These are phyloP conservation scores for Euphorbia pulcherrima DNA, from an alignment of 345 rosid genomes.

Conservation along the genomic window DNA sequence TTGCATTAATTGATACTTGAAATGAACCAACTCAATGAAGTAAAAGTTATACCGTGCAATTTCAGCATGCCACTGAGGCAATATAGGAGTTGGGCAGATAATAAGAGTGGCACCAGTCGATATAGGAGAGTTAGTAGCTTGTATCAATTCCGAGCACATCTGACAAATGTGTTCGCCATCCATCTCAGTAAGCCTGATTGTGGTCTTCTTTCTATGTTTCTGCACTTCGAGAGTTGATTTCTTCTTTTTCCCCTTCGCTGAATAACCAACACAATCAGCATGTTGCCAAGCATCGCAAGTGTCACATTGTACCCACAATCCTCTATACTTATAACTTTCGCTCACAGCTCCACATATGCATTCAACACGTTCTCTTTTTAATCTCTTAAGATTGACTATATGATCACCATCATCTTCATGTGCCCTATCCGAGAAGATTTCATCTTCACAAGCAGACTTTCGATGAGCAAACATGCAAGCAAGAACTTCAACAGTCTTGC, in stretches of 20 bases:
- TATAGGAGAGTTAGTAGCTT: slow-evolving; percentile 70
- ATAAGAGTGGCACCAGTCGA: slow-evolving; percentile 87
- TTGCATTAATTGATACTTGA: slow-evolving; percentile 11
- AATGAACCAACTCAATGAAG: slow-evolving; percentile 11
- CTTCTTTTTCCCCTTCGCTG: slow-evolving; percentile 56
- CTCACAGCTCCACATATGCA: slow-evolving; percentile 94
- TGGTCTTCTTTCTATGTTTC: slow-evolving; percentile 51
- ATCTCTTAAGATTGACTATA: slow-evolving; percentile 45
- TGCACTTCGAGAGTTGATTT: slow-evolving; percentile 30
- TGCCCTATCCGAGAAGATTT: slow-evolving; percentile 19
- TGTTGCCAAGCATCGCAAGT: slow-evolving; percentile 99
- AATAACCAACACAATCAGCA: slow-evolving; percentile 94
- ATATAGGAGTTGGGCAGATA: slow-evolving; percentile 92
- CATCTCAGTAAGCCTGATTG: slow-evolving; percentile 46
- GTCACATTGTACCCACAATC: slow-evolving; percentile 96
- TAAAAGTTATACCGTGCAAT: slow-evolving; percentile 58
- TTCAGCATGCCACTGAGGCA: slow-evolving; percentile 93
- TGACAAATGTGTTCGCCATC: slow-evolving; percentile 75
- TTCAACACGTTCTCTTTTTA: slow-evolving; percentile 87
- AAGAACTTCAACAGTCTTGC: slow-evolving; percentile 93
- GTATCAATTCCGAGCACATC: slow-evolving; percentile 70
- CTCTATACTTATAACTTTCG: slow-evolving; percentile 69
- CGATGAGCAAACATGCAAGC: slow-evolving; percentile 79
- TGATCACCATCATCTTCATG: slow-evolving; percentile 32
- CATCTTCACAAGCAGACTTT: slow-evolving; percentile 45